Evolutionary conservation across 106 monocot species (phyloP).

Genomic region (Acorus gramineus): DNA sequence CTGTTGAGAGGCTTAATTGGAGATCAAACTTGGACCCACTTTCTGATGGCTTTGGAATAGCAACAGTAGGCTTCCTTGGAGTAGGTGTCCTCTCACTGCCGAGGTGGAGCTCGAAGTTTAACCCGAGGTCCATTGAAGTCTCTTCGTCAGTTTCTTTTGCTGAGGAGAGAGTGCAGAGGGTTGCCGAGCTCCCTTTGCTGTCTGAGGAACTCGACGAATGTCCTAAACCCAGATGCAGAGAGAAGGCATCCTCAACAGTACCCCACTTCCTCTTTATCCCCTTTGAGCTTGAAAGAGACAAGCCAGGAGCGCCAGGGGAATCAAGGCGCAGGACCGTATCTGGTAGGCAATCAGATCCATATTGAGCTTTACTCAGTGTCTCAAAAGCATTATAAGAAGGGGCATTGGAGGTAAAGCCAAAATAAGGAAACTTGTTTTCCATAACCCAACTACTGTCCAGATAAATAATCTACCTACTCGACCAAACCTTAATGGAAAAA

Average conservation of each 20-base stretch:
- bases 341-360: not conserved
- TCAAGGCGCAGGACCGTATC: slow-evolving; percentile 1
- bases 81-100: slow-evolving; percentile 9
- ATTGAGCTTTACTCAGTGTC: not conserved
- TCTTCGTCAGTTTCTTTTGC: slow-evolving; percentile 24
- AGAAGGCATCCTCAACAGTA: slow-evolving; percentile 8
- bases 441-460: not conserved
- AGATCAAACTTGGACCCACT: slow-evolving; percentile 1
- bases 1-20: slow-evolving; percentile 21
- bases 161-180: slow-evolving; percentile 8
- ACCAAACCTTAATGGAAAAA: slow-evolving; percentile 1
- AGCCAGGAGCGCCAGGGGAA: slow-evolving; percentile 3
- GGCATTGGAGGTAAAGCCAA: not conserved
- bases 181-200: slow-evolving; percentile 20
- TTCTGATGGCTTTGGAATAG: not conserved
- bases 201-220: slow-evolving; percentile 19
- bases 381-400: not conserved
- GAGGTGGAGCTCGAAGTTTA: slow-evolving; percentile 23
- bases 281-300: slow-evolving; percentile 4
- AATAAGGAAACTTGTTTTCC: slow-evolving; percentile 6
- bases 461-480: not conserved
- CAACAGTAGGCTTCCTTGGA: slow-evolving; percentile 8
- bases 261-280: slow-evolving; percentile 24
- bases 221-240: slow-evolving; percentile 5
- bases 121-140: slow-evolving; percentile 16